These are phyloP conservation scores for Fraxinus ornus DNA, from an alignment of 305 asterid species.

Conservation along the genomic window DNA sequence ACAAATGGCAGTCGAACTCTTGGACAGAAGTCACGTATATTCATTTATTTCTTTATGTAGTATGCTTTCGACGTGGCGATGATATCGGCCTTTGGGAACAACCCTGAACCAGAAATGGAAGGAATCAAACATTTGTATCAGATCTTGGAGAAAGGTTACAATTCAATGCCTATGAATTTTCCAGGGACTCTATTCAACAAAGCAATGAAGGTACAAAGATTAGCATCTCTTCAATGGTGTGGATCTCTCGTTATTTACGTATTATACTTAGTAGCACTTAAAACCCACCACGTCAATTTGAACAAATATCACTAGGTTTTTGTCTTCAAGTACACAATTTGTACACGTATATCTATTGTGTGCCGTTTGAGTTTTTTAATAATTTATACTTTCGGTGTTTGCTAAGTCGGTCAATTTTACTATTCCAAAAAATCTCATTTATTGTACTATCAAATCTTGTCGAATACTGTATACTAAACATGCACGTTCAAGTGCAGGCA, in stretches of 20 bases:
- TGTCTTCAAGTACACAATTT: not conserved
- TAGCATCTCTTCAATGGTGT: not conserved
- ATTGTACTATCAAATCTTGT: not conserved
- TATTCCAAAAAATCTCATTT: not conserved
- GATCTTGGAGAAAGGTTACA: conserved; percentile 61
- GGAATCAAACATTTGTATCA: conserved; percentile 48
- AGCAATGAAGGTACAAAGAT: conserved; percentile 53
- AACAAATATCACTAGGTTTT: conserved; percentile 9
- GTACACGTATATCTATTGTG: conserved; percentile 15
- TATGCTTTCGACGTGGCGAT: conserved; percentile 79
- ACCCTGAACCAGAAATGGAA: conserved; percentile 38
- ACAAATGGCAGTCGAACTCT: not conserved
- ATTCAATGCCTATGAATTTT: conserved; percentile 64
- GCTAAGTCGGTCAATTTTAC: not conserved
- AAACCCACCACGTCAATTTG: not conserved
- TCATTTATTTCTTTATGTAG: conserved; percentile 22
- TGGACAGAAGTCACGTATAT: not conserved
- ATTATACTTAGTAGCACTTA: not conserved
- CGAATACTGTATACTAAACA: not conserved
- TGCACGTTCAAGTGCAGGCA: conserved; percentile 34
- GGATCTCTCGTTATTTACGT: not conserved
- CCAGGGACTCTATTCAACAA: conserved; percentile 56
- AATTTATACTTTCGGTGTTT: not conserved
- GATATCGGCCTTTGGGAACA: conserved; percentile 49
- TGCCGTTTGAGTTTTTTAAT: not conserved